Evolutionary conservation across 1,139 yeast genomes (phyloP).

Genomic region (Taphrina deformans): DNA sequence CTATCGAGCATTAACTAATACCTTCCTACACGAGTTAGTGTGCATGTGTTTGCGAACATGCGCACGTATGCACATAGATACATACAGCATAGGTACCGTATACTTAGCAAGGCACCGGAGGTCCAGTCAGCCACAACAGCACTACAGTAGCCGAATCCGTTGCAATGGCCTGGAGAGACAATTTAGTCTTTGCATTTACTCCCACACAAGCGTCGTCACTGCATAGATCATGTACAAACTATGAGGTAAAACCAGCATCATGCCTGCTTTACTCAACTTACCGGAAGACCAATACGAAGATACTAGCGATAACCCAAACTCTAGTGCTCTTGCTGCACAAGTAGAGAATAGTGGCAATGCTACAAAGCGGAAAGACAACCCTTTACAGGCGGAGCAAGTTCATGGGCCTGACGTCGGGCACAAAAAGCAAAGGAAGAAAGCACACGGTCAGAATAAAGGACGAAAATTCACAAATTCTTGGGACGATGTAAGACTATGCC

Average conservation of each 20-base stretch:
- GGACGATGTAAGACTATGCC: slow-evolving; percentile 33
- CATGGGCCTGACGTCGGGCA: background rate
- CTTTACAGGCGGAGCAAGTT: background rate
- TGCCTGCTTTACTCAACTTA: background rate
- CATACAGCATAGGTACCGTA: too few species aligned
- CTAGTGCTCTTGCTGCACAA: slow-evolving; percentile 2
- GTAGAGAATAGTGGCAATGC: background rate
- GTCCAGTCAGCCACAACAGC: background rate
- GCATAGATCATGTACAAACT: too few species aligned
- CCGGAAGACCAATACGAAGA: slow-evolving; percentile 25
- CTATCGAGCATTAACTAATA: background rate
- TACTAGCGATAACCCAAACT: slow-evolving; percentile 1
- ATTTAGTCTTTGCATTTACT: too few species aligned
- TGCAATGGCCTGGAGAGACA: too few species aligned
- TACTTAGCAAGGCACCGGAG: too few species aligned
- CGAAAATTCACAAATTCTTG: slow-evolving; percentile 28
- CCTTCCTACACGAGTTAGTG: too few species aligned
- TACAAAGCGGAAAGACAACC: background rate
- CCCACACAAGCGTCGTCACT: too few species aligned
- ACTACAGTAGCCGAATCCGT: background rate
- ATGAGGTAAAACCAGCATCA: background rate
- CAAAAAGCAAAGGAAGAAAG: slow-evolving; percentile 20
- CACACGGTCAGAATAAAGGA: slow-evolving; percentile 36
- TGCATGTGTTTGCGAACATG: too few species aligned
- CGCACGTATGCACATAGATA: too few species aligned